Conservation (phyloP, 2,329 filamentous ascomycete species). For the Colletotrichum viniferum region DNA sequence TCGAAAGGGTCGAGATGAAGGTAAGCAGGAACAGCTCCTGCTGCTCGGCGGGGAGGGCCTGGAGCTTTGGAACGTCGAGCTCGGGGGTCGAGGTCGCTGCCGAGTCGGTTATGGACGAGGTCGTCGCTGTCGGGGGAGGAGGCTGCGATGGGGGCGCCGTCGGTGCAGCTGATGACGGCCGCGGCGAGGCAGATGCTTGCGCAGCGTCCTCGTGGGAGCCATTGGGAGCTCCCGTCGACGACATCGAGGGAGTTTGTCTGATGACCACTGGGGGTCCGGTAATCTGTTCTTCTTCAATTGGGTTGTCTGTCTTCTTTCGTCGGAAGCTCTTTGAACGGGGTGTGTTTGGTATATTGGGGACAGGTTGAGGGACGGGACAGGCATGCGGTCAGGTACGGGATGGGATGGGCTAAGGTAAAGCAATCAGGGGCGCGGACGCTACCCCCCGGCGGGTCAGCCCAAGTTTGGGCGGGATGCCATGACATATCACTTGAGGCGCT, state of each 20-base stretch:
- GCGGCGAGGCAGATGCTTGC: slow-evolving; percentile 23
- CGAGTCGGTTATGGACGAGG: slow-evolving; percentile 37
- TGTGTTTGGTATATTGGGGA: slow-evolving; percentile 4
- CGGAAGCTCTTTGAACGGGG: neutral
- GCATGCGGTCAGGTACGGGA: slow-evolving; percentile 14
- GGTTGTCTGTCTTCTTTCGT: neutral
- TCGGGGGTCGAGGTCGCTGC: slow-evolving; percentile 66
- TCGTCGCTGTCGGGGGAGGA: slow-evolving; percentile 26
- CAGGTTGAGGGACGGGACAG: slow-evolving; percentile 1
- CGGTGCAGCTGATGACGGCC: slow-evolving; percentile 21
- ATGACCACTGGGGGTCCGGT: neutral
- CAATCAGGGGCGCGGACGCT: slow-evolving; percentile 3
- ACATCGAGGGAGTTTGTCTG: slow-evolving; percentile 30
- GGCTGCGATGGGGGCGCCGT: slow-evolving; percentile 23
- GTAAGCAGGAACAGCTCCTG: slow-evolving; percentile 93
- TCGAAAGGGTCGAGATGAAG: slow-evolving; percentile 81
- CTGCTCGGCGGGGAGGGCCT: slow-evolving; percentile 88
- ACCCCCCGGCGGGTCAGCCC: neutral
- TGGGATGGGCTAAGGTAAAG: neutral
- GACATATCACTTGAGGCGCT: neutral
- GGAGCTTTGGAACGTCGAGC: slow-evolving; percentile 88
- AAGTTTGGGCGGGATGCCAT: neutral
- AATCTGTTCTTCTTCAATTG: neutral
- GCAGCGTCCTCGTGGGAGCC: slow-evolving; percentile 33
- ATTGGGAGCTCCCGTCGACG: slow-evolving; percentile 40